These are phyloP conservation scores for Exophiala xenobiotica DNA, from an alignment of 2,329 filamentous ascomycete genomes.

Conservation along the genomic window DNA sequence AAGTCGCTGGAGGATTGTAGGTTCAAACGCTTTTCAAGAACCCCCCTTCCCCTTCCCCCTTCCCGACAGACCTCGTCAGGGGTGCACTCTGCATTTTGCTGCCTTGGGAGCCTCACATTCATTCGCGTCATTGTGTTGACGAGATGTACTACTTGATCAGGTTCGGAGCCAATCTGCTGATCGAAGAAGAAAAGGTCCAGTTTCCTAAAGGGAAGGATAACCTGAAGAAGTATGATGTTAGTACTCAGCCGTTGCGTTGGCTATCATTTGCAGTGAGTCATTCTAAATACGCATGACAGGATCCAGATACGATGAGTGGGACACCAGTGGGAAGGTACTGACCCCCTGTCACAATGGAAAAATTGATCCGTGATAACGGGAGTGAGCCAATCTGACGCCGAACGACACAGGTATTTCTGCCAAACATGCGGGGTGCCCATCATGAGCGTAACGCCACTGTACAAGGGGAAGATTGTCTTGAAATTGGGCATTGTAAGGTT, in stretches of 20 bases:
- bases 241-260: no score
- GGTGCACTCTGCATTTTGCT: no score
- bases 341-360: no score
- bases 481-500: conserved; percentile 48
- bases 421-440: conserved; percentile 49
- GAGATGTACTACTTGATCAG: conserved; percentile 3
- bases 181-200: conserved; percentile 43
- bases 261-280: no score
- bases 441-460: conserved; percentile 43
- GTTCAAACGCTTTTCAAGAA: no score
- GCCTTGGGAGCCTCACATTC: no score
- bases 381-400: no score
- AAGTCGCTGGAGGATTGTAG: conserved; percentile 44
- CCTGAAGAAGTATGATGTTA: conserved; percentile 42
- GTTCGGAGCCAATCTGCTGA: conserved; percentile 33
- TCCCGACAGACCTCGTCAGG: no score
- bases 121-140: no score
- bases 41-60: no score
- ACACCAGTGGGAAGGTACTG: conserved; percentile 39
- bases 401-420: conserved; percentile 45
- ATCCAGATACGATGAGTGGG: conserved; percentile 48
- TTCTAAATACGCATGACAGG: no score
- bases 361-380: no score
- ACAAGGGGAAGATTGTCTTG: conserved; percentile 46
- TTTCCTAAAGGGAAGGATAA: conserved; percentile 47